phyloP scores from a whole-genome alignment of 2,329 filamentous ascomycete genomes.

The Sporothrix euskadiensis region DNA sequence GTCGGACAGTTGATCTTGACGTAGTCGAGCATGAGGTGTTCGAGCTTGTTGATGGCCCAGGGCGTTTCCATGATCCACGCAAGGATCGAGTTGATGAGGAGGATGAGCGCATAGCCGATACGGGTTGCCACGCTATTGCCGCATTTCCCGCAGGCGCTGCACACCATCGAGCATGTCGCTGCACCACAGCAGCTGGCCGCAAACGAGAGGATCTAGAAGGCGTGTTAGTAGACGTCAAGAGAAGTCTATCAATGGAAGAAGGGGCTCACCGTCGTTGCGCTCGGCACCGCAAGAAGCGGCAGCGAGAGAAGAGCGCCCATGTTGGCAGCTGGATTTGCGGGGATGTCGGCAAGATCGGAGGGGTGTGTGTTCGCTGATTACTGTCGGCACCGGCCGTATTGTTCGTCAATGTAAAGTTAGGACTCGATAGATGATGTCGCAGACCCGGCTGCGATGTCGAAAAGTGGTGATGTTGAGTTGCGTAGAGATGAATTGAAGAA shows the following conservation, averaged over 20 bases:
- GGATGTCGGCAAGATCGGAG: background rate
- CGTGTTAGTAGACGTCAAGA: background rate
- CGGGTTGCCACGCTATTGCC: slow-evolving; percentile 96
- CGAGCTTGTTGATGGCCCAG: slow-evolving; percentile 95
- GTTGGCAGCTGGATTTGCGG: slow-evolving; percentile 28
- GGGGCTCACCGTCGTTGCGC: slow-evolving; percentile 74
- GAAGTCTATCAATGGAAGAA: background rate
- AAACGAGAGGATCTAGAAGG: slow-evolving; percentile 26
- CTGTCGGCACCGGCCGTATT: background rate
- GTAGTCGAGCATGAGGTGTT: slow-evolving; percentile 90
- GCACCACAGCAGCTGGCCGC: slow-evolving; percentile 93
- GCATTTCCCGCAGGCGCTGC: slow-evolving; percentile 93
- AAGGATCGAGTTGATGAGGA: slow-evolving; percentile 93
- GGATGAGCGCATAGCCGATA: slow-evolving; percentile 92
- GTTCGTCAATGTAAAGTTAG: background rate
- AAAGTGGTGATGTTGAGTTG: background rate
- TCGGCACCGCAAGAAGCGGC: slow-evolving; percentile 84
- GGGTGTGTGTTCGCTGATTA: background rate
- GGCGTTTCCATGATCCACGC: slow-evolving; percentile 99
- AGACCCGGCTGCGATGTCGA: background rate
- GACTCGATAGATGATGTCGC: background rate
- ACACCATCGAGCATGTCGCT: slow-evolving; percentile 93
- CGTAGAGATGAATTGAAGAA: background rate
- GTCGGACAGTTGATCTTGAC: slow-evolving; percentile 92
- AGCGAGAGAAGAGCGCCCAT: slow-evolving; percentile 94